Evolutionary conservation across 176 grass and related monocot species (phyloP).

Genomic region (Luzula sylvatica): DNA sequence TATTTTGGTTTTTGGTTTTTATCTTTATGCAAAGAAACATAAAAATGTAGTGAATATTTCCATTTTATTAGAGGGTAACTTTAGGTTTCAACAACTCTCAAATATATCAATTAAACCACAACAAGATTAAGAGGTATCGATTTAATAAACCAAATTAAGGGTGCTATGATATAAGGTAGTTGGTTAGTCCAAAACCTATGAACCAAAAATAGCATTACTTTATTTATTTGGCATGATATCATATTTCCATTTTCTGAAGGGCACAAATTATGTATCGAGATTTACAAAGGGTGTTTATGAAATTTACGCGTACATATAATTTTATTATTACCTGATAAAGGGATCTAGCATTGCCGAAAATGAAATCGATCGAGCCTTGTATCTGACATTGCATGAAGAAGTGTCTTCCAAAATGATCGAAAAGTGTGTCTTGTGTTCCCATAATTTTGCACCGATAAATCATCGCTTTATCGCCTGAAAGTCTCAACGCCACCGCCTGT

Average conservation of each 20-base stretch:
- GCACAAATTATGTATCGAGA: too few species aligned
- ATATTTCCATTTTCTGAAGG: too few species aligned
- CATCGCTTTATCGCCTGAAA: constrained; percentile 89
- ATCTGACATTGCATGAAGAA: constrained; percentile 70
- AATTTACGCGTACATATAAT: neutral
- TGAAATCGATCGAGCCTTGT: constrained; percentile 99
- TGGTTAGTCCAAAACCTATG: too few species aligned
- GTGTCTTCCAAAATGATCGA: constrained; percentile 82
- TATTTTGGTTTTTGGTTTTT: neutral
- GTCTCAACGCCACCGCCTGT: constrained; percentile 86
- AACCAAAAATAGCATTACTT: too few species aligned
- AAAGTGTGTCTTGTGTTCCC: constrained; percentile 90
- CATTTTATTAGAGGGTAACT: too few species aligned
- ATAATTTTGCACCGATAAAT: constrained; percentile 64
- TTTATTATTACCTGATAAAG: constrained; percentile 62
- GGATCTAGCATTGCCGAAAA: constrained; percentile 79
- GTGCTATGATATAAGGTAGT: too few species aligned
- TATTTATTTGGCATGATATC: too few species aligned
- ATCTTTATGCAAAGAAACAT: neutral
- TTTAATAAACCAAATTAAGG: too few species aligned
- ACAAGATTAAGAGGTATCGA: neutral
- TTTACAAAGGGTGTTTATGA: too few species aligned
- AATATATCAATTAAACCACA: neutral
- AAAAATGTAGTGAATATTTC: neutral
- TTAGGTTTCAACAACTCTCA: too few species aligned